phyloP scores from a whole-genome alignment of 2,329 filamentous ascomycete species.

The Mollisiaceae sp. region DNA sequence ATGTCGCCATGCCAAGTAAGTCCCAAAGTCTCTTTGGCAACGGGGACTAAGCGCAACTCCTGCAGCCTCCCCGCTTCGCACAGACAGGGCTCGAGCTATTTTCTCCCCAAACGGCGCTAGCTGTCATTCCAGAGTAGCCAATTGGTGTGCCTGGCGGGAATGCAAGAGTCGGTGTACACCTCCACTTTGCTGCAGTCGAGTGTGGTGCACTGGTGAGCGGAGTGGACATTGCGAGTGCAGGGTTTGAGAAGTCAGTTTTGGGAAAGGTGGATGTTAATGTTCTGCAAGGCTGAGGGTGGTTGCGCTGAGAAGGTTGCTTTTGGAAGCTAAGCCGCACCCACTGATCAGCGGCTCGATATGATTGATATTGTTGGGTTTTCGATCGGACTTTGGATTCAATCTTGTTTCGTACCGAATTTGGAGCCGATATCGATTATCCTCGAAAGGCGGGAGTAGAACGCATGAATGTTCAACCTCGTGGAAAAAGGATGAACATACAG shows the following conservation, averaged over 20 bases:
- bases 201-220: too few species aligned
- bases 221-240: not conserved
- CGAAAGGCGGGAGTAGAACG: not conserved
- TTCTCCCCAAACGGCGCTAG: not conserved
- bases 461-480: not conserved
- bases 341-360: not conserved
- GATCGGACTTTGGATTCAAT: not conserved
- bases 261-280: not conserved
- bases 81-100: conserved; percentile 3
- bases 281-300: not conserved
- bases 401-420: not conserved
- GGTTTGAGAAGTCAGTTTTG: not conserved
- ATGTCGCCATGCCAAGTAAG: not conserved
- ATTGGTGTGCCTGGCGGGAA: not conserved
- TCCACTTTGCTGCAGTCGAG: too few species aligned
- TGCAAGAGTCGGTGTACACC: not conserved
- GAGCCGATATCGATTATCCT: not conserved
- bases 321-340: not conserved
- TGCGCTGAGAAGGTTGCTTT: not conserved
- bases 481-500: not conserved
- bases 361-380: not conserved
- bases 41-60: not conserved
- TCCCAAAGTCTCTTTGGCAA: not conserved
- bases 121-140: not conserved
- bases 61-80: conserved; percentile 1